A percentile compares a stretch with the other conserved stretches of the same genome.
These are phyloP conservation scores for Nemania abortiva DNA, from an alignment of 2,329 filamentous ascomycete genomes.

Conservation along the genomic window DNA sequence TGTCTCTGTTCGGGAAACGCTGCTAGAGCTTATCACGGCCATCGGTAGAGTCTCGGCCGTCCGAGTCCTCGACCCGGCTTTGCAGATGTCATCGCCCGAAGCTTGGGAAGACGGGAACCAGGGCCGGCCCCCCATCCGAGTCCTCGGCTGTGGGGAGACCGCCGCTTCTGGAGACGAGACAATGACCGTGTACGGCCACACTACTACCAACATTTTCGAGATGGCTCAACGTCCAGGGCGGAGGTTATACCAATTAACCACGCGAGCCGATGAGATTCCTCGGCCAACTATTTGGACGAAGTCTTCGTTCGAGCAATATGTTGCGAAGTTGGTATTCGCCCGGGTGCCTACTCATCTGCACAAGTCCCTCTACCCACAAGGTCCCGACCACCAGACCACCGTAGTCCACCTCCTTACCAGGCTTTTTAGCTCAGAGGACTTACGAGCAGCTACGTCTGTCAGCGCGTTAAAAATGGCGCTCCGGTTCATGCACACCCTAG, in stretches of 20 bases:
- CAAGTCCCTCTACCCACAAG: conserved; percentile 43
- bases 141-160: conserved; percentile 36
- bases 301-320: conserved; percentile 47
- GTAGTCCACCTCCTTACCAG: conserved; percentile 46
- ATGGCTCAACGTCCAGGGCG: conserved; percentile 19
- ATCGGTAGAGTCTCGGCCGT: conserved; percentile 46
- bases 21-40: conserved; percentile 46
- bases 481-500: conserved; percentile 41
- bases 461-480: conserved; percentile 50
- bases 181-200: conserved; percentile 41
- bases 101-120: conserved; percentile 31
- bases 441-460: conserved; percentile 41
- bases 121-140: conserved; percentile 30
- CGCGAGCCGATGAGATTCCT: conserved; percentile 45
- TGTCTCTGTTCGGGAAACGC: conserved; percentile 43
- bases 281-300: conserved; percentile 47
- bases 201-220: neutral
- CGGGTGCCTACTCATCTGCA: conserved; percentile 44
- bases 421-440: conserved; percentile 44
- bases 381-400: conserved; percentile 45
- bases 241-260: conserved; percentile 38
- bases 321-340: conserved; percentile 46
- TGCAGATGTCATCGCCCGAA: conserved; percentile 37
- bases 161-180: conserved; percentile 36
- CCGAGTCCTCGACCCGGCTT: conserved; percentile 41